Conservation (phyloP, 371 early-diverging fungal species). For the Saksenaea vasiformis region DNA sequence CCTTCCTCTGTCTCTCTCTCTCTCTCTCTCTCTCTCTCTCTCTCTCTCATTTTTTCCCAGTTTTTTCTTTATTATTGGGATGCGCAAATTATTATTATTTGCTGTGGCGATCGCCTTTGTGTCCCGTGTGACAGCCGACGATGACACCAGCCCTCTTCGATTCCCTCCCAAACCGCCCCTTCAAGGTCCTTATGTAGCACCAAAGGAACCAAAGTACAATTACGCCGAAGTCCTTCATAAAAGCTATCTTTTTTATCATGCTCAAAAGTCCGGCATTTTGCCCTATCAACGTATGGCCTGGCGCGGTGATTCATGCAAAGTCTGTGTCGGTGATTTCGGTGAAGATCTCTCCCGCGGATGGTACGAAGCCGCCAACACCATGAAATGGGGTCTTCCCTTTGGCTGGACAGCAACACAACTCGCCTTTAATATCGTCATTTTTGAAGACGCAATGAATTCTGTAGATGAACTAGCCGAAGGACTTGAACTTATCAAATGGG, state of each 20-base stretch:
- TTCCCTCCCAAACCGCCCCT: conserved; percentile 34
- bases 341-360: conserved; percentile 60
- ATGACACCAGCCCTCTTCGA: conserved; percentile 34
- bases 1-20: not conserved
- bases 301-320: conserved; percentile 59
- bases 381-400: conserved; percentile 64
- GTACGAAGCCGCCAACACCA: conserved; percentile 68
- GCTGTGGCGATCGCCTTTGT: not conserved
- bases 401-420: conserved; percentile 55
- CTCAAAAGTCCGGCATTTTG: conserved; percentile 56
- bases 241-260: conserved; percentile 55
- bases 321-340: conserved; percentile 54
- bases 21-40: not conserved
- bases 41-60: not conserved
- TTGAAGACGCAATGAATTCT: conserved; percentile 53
- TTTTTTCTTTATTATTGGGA: not conserved
- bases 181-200: conserved; percentile 41
- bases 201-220: conserved; percentile 48
- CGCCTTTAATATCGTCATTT: conserved; percentile 55
- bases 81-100: not conserved
- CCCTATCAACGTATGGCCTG: conserved; percentile 62
- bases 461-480: conserved; percentile 58
- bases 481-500: conserved; percentile 50
- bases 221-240: conserved; percentile 61
- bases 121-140: conserved; percentile 9